Base-by-base conservation (phyloP, 2,329 filamentous ascomycete genomes). In the Orbilia oligospora region DNA sequence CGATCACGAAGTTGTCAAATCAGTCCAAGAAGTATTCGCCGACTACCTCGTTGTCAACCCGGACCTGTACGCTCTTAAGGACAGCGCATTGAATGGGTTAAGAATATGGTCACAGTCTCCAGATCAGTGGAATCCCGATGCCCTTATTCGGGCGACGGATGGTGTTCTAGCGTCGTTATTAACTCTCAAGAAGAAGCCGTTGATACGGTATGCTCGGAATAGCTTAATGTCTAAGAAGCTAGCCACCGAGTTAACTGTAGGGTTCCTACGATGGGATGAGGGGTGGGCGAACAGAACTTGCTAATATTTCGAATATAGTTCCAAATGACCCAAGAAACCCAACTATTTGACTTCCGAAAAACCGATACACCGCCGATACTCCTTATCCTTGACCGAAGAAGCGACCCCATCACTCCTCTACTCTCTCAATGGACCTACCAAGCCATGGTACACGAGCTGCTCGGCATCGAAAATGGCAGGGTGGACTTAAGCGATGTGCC, bases 371-470 rank as follows among this genome's bases (percentile, higher is more conserved):
- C 95, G 8, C 96, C 97, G 0, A 94, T 99, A 81, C 87, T 99
- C 14, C 88, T 99, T 38, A 90, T 99, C 68, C 86, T 99, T 33
- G 96, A 99, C 85, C 90, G 96, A 49, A 90, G 96, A 84, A 94
- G 97, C 83, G 96, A 99, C 82, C 95, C 96, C 0, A 92, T 98
- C 64, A 99, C 96, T 2, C 96, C 96, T 0, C 86, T 99, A 10
- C 88, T 99, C 61, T 97, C 94, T 1, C 96, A 99, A 84, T 99
- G 96, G 96, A 99, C 96, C 27, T 99, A 99, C 83, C 96, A 99
- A 85, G 96, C 96, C n/a, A 99, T 99, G 94, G 96, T 99, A 0
- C 96, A 99, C 83, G 96, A 99, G 83, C 86, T 98, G 1, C 87
- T 99, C 12, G 96, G 96, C 4, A 97, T 99, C 81, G 90, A 92